Percentiles rank a stretch among this genome's conserved stretches.
phyloP scores from a whole-genome alignment of 805 yeast species.

The Metschnikowia baotianmanensis region DNA sequence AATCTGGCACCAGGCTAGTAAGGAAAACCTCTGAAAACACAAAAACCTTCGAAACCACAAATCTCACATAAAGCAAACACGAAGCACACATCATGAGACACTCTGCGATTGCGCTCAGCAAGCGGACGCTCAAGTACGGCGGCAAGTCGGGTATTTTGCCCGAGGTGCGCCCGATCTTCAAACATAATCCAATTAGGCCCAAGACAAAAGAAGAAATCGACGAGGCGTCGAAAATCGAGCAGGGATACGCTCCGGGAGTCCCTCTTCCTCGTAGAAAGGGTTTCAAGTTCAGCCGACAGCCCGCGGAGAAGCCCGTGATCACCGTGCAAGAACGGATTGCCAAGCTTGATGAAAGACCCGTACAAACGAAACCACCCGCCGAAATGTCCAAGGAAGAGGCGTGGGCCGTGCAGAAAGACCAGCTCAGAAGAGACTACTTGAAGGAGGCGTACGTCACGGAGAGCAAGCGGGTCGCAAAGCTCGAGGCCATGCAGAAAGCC shows the following conservation, averaged over 20 bases:
- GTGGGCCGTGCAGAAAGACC: slow-evolving; percentile 53
- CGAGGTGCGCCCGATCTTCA: slow-evolving; percentile 69
- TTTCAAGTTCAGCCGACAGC: slow-evolving; percentile 47
- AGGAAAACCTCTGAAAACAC: too few relatives aligned
- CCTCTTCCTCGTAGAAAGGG: slow-evolving; percentile 62
- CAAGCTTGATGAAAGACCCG: slow-evolving; percentile 47
- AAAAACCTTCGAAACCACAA: neutral
- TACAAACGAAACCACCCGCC: slow-evolving; percentile 29
- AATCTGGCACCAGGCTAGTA: too few relatives aligned
- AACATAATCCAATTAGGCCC: slow-evolving; percentile 56
- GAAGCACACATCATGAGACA: slow-evolving; percentile 11
- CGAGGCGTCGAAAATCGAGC: slow-evolving; percentile 45
- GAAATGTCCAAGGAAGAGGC: slow-evolving; percentile 34
- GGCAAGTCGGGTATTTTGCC: slow-evolving; percentile 85
- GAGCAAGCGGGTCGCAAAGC: slow-evolving; percentile 44
- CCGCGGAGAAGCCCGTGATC: slow-evolving; percentile 49
- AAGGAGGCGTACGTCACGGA: slow-evolving; percentile 59
- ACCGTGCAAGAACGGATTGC: slow-evolving; percentile 61
- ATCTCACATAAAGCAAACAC: neutral
- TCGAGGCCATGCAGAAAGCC: slow-evolving; percentile 29
- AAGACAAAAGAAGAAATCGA: slow-evolving; percentile 41
- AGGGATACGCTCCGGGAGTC: slow-evolving; percentile 70
- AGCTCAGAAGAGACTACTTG: slow-evolving; percentile 70
- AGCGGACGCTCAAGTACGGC: slow-evolving; percentile 49
- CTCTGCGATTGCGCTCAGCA: slow-evolving; percentile 39